Base-by-base conservation (phyloP, 257 asterid species). In the Dorcoceras hygrometricum region DNA sequence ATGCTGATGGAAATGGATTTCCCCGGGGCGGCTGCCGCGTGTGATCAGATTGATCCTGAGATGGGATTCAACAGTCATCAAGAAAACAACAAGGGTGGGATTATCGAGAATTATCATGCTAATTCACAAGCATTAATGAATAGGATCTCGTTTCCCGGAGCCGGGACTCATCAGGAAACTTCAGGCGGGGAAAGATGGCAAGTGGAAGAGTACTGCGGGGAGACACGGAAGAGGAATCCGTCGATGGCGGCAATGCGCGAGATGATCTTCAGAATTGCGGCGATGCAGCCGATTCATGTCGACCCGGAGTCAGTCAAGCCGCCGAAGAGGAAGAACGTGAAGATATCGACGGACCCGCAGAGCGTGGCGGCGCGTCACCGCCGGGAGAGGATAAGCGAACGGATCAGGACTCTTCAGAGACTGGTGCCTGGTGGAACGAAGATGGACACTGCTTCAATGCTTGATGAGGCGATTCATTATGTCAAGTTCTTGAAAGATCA, bases 341-440 rank as follows among this genome's bases (percentile, higher is more conserved):
- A 72, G 76, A 80, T 80, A 24, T 82, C 88, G 4, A 81, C 73
- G 66, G 87, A 85, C 22, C 91, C 88, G 0, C 88, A 80, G 55
- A 85, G 86, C 62, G 80, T 82, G 55, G 86, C 91, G 53, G 91
- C 88, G 8, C 75, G 88, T 39, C 84, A 79, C 24, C 57, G 88
- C 12, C 65, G 91, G 60, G 88, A 80, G 60, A 75, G 79, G 76
- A 85, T 85, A 26, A 85, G 88, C 27, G 79, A 85, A 31, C 75
- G 76, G 72, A 77, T 85, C 8, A 77, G 85, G 67, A 77, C 80
- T 43, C 72, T 82, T 3, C 88, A 82, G 69, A 81, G 83, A 50
- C 78, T 85, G 68, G 88, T 82, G 3, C 91, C 91, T 0, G 91
- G 91, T 0, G 91, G 91, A 5, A 77, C 88, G 2, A 85, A 85